A percentile compares a stretch with the other conserved stretches of the same genome.
phyloP scores from a whole-genome alignment of 2,329 filamentous ascomycete species.

The Cladophialophora immunda region DNA sequence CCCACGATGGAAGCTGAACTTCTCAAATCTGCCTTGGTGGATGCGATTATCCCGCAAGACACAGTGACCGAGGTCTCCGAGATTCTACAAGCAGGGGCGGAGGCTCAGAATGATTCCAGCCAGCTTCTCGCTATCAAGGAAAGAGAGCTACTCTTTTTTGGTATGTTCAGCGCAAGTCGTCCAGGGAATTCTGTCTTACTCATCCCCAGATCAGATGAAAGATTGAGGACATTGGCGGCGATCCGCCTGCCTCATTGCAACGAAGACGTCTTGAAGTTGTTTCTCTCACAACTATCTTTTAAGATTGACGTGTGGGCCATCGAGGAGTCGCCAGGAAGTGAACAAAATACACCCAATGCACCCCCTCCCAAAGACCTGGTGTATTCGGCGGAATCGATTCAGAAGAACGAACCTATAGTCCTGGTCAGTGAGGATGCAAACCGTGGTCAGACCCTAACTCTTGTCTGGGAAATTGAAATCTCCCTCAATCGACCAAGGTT shows the following conservation, averaged over 20 bases:
- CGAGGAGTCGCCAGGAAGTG: slow-evolving; percentile 45
- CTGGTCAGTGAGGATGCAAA: slow-evolving; percentile 54
- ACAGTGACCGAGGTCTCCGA: slow-evolving; percentile 38
- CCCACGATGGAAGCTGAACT: slow-evolving; percentile 49
- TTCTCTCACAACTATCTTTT: slow-evolving; percentile 59
- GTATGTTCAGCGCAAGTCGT: slow-evolving; percentile 19
- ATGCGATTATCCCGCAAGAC: slow-evolving; percentile 55
- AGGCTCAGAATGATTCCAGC: slow-evolving; percentile 53
- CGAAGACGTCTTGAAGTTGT: slow-evolving; percentile 57
- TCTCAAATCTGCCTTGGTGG: slow-evolving; percentile 52
- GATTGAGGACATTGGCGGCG: slow-evolving; percentile 60
- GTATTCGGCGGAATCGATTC: slow-evolving; percentile 50
- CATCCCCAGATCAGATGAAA: slow-evolving; percentile 63
- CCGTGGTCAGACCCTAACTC: slow-evolving; percentile 49
- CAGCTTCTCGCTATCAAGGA: slow-evolving; percentile 58
- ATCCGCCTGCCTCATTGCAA: slow-evolving; percentile 61
- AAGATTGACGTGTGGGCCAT: slow-evolving; percentile 60
- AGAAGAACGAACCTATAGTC: slow-evolving; percentile 54
- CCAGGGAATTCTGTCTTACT: slow-evolving; percentile 53
- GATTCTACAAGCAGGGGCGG: slow-evolving; percentile 41
- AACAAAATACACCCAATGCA: slow-evolving; percentile 42
- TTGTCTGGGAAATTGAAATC: slow-evolving; percentile 55
- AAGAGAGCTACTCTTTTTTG: slow-evolving; percentile 58
- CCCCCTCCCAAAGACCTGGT: slow-evolving; percentile 52
- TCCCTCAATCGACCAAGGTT: slow-evolving; percentile 57